Evolutionary conservation across 2,329 filamentous ascomycete species (phyloP), one percentile per base, ranked within the genome.

Genomic region (Rhynchosporium agropyri): DNA sequence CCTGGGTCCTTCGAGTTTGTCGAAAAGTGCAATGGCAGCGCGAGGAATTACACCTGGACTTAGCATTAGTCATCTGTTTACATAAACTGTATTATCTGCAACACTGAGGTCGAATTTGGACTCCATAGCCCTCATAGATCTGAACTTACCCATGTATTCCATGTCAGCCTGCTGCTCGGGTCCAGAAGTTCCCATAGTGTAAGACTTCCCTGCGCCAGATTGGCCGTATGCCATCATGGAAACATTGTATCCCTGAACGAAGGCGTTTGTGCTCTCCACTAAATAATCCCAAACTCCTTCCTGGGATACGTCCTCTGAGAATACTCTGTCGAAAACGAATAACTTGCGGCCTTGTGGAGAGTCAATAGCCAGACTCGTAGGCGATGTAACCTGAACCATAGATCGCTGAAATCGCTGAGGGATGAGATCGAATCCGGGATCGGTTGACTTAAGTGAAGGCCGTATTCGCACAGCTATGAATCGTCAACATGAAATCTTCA

Each of bases 181-280:
- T 4, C 92, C 92, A 0, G 94, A 92, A 0, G 95, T 99, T 62
- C 95, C 95, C 95, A 99, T 99, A 0, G 95, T 99, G 75, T 96
- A 98, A 2, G 94, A 98, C 79, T 99, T 99, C 70, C 95, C 95
- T 10, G 95, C 92, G 62, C 95, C 95, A 33, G 95, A 99, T 80
- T 99, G 95, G 69, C 95, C 95, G 73, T 99, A 99, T 54, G 95
- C 95, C 71, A 99, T 81, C 56, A 99, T 86, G 3, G 95, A 99
- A 63, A 99, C 95, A 85, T 99, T 99, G 84, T 98, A 99, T 60
- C 95, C 95, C 74, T 97, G 92, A 1, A 95, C 81, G 71, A 99
- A 99, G 2, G 93, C 91, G 70, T 83, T 86, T 69, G 98, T 90
- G 71, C 92, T 96, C 70, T 99, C 95, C 66, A 86, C 86, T 55